Percentiles rank a stretch among this genome's conserved stretches.
Conservation (phyloP, 441 rosid genomes). For the Populus hybrid region DNA sequence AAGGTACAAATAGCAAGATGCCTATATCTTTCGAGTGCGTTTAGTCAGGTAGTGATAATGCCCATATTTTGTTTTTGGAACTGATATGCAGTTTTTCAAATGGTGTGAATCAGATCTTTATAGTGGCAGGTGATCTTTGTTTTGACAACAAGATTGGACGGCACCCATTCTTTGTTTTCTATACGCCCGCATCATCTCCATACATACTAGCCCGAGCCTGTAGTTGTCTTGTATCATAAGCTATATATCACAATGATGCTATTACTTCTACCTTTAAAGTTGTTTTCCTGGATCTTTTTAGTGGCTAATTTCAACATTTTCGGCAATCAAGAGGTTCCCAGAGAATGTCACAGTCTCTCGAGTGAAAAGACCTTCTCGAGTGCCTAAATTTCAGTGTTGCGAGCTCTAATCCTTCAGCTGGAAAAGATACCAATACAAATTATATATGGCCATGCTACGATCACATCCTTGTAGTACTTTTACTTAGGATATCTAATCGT, state of each 20-base stretch:
- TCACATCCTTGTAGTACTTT: not conserved
- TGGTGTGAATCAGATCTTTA: conserved; percentile 16
- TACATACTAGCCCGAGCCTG: not conserved
- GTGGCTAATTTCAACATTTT: conserved; percentile 9
- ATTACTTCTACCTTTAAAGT: conserved; percentile 17
- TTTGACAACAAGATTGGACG: not conserved
- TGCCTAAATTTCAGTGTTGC: not conserved
- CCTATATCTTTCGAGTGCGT: conserved; percentile 7
- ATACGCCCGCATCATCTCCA: not conserved
- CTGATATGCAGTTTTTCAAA: not conserved
- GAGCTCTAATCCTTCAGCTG: not conserved
- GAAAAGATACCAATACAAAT: no score
- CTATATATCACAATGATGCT: not conserved
- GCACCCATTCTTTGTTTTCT: conserved; percentile 5
- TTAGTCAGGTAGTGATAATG: conserved; percentile 13
- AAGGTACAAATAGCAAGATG: conserved; percentile 8
- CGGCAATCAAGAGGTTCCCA: not conserved
- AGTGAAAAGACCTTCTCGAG: not conserved
- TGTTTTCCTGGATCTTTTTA: conserved; percentile 16
- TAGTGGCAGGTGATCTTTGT: not conserved
- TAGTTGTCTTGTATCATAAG: conserved; percentile 1
- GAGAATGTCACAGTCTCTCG: not conserved
- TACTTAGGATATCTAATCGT: no score
- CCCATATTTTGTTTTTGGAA: not conserved
- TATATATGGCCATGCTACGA: not conserved